Evolutionary conservation across 306 rosid species (phyloP), one percentile per base, ranked within the genome.

Genomic region (Prunus persica): DNA sequence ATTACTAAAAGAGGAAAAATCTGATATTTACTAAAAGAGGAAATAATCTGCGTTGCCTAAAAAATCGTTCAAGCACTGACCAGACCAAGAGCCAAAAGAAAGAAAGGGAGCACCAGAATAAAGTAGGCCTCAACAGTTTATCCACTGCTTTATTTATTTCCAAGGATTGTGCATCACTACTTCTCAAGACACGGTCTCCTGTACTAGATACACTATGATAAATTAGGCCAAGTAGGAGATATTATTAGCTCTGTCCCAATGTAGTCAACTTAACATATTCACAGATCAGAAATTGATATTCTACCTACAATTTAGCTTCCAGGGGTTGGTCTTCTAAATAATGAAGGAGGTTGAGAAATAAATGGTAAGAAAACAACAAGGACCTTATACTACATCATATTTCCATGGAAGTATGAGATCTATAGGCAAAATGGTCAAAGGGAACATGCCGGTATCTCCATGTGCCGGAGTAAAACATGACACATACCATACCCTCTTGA

Each of bases 41-140:
- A 54, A 79, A 72, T 8, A 47, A 34, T 54, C 11, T 58, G 20
- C 3, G n/a, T 19, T 45, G 32, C 24, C 15, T 65, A 45, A 19
- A 80, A 74, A 67, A 32, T 74, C 14, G 73, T 74, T 66, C 74
- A 34, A 20, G 63, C 65, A 2, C 27, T 10, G 11, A 38, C 67
- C 67, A 16, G 2, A 38, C 25, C 76, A 49, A 66, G 64, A 47
- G 58, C 38, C 75, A 57, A 73, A 79, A 16, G 20, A 65, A 65
- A 28, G 8, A 34, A 34, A 34, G 2, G 8, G 28, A 46, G 32
- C 34, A 20, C 28, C 19, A 58, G 20, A 20, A 38, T 58, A 70
- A 62, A 32, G 51, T 22, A 30, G 5, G 22, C 12, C 25, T 57
- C 57, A 58, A 55, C 56, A 46, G 63, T 11, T 47, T 45, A 50